Conservation (phyloP, 169 alveolate genomes). For the Plasmodium ovale region DNA sequence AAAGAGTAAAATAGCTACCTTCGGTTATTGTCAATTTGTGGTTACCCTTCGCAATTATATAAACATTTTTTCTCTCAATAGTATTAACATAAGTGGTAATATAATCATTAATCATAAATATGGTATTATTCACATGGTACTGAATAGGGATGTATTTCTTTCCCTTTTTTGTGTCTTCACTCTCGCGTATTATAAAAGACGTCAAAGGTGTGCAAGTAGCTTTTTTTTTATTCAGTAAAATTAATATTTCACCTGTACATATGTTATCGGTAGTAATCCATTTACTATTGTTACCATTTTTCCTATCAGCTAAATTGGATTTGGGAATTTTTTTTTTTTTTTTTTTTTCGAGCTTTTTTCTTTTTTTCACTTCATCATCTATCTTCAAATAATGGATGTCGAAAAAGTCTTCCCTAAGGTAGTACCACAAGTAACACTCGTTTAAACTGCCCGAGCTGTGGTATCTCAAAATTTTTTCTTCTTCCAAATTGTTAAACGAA, state of each 20-base stretch:
- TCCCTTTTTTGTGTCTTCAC: conserved; percentile 7
- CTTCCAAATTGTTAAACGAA: conserved; percentile 39
- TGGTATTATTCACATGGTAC: conserved; percentile 21
- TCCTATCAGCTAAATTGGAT: neutral
- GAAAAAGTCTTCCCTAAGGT: conserved; percentile 44
- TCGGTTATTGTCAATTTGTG: conserved; percentile 21
- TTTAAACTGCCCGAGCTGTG: conserved; percentile 10
- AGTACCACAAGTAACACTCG: conserved; percentile 55
- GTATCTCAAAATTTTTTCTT: conserved; percentile 34
- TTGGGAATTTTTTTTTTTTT: neutral
- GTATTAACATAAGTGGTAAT: conserved; percentile 2
- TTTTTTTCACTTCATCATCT: conserved; percentile 13
- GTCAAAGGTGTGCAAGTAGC: conserved; percentile 18
- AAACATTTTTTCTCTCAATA: conserved; percentile 12
- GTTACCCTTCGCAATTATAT: conserved; percentile 27
- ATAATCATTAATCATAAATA: conserved; percentile 11
- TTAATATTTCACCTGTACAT: conserved; percentile 38
- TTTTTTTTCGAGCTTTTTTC: neutral
- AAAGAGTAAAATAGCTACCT: conserved; percentile 20
- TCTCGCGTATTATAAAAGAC: conserved; percentile 27
- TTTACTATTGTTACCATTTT: neutral
- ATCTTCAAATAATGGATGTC: conserved; percentile 24
- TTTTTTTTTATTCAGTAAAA: conserved; percentile 35
- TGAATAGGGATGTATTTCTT: conserved; percentile 33
- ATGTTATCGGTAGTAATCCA: conserved; percentile 16